Evolutionary conservation across 2,329 filamentous ascomycete genomes (phyloP).

Genomic region (Alternaria ventricosa): DNA sequence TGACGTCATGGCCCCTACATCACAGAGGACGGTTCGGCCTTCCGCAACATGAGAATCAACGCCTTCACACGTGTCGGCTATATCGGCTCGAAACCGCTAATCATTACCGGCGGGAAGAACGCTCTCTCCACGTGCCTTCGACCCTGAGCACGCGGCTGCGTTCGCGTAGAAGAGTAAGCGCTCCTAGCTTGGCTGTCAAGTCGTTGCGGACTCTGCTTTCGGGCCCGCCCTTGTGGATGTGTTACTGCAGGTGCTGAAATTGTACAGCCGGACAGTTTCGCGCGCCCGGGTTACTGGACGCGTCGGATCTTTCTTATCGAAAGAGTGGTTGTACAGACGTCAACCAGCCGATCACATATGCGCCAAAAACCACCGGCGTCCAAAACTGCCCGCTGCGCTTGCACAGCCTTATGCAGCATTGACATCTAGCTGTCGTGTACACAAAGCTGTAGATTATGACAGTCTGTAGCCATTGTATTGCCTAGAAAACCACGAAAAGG

Average conservation of each 20-base stretch:
- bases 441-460: no score
- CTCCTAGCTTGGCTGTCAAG: neutral
- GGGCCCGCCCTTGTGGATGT: neutral
- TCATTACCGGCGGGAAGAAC: neutral
- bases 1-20: neutral
- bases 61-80: neutral
- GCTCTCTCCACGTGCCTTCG: neutral
- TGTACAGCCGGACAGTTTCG: neutral
- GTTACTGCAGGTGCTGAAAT: neutral
- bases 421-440: neutral
- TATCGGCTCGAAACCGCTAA: neutral
- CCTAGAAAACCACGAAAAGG: no score
- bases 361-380: neutral
- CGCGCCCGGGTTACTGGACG: neutral
- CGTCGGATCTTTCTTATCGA: neutral
- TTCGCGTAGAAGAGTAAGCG: neutral
- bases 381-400: neutral
- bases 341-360: neutral
- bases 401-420: neutral
- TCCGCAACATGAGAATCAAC: neutral
- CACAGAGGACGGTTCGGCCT: neutral
- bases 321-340: neutral
- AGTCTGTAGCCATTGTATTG: no score
- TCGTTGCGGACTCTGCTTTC: neutral
- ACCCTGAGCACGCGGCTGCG: neutral